Base-by-base conservation (phyloP, 352 stramenopile species). In the Phytophthora sp. region DNA sequence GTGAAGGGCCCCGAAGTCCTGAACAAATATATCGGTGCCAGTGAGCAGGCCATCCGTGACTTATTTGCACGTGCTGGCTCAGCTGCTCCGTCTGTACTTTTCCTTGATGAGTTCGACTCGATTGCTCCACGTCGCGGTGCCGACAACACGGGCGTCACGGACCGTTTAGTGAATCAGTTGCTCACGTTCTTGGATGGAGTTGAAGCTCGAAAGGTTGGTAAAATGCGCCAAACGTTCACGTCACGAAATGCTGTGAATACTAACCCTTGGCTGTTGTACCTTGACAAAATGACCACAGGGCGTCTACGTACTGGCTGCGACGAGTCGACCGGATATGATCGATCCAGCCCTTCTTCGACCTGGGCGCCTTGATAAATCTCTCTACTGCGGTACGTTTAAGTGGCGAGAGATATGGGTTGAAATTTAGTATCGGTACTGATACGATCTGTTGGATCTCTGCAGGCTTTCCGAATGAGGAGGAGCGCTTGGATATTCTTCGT, bases 151-250 rank as follows among this genome's bases (percentile, higher is more conserved):
- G 95, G 96, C 26, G 96, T 99, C 29, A 99, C 96, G 0, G 97
- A 99, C 69, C 83, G 97, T 20, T 92, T 99, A 24, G 97, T 99
- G 44, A 99, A 99, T 69, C 97, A 99, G 60, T 77, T 99, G 45
- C 86, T 99, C 1, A 99, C 97, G 0, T 98, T 99, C 66, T 71
- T 99, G 44, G 97, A 99, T 79, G 97, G 97, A 36, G 96, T 99
- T 12, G 97, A 99, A 77, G 80, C 74, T 1, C 69, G 89, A 57
- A 90, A 90, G 76, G 91, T 93, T 52, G 7, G 12, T 35, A 13
- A 24, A 45, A 24, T n/a, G n/a, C n/a, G n/a, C n/a, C n/a, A n/a
- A n/a, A n/a, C n/a, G 23, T 33, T 5, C 26, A 13, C 23, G 16
- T 49, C 35, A 45, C 33, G 20, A 20, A 50, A 4, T 47, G 24